Conservation (phyloP, 495 filamentous ascomycete species). For the Evernia prunastri region DNA sequence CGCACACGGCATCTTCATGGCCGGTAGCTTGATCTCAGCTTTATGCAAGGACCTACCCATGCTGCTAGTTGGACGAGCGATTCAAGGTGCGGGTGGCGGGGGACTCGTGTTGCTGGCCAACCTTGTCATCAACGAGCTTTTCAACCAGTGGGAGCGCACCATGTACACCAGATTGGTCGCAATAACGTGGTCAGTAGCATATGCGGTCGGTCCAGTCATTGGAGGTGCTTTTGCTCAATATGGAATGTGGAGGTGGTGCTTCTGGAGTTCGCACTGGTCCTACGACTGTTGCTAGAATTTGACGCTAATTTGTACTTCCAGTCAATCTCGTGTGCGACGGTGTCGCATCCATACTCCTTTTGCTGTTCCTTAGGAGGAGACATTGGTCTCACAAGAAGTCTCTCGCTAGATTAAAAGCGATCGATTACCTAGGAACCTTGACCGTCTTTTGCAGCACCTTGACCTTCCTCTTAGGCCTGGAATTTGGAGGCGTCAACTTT, state of each 20-base stretch:
- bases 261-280: constrained; percentile 40
- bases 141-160: constrained; percentile 47
- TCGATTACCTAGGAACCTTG: constrained; percentile 68
- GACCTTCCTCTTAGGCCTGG: constrained; percentile 73
- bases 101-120: constrained; percentile 47
- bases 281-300: neutral
- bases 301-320: neutral
- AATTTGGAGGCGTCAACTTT: constrained; percentile 64
- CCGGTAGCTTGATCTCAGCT: constrained; percentile 45
- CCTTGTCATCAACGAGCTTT: constrained; percentile 52
- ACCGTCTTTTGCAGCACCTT: constrained; percentile 65
- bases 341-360: constrained; percentile 15
- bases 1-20: constrained; percentile 41
- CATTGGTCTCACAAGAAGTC: too few relatives aligned
- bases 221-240: constrained; percentile 60
- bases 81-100: constrained; percentile 50
- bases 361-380: too few relatives aligned
- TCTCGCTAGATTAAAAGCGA: constrained; percentile 47
- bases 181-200: constrained; percentile 51
- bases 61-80: constrained; percentile 47
- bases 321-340: constrained; percentile 60
- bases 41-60: constrained; percentile 42
- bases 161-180: constrained; percentile 49
- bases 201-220: constrained; percentile 56
- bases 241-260: constrained; percentile 46